Base-by-base conservation (phyloP, 805 yeast genomes). In the Yueomyces sinensis region DNA sequence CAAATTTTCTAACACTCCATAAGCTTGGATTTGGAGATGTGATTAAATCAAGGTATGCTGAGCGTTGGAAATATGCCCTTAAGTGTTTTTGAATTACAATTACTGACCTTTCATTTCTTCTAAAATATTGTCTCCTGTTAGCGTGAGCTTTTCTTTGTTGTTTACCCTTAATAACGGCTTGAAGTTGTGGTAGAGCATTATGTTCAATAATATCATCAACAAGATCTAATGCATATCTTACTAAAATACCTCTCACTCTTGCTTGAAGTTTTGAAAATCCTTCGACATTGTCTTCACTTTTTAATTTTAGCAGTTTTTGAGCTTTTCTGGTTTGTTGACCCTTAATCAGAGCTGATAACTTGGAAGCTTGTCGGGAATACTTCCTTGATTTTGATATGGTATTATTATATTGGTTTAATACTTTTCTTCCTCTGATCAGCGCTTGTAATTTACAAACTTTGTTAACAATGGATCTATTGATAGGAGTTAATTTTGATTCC, bases 21-120 rank as follows among this genome's bases (percentile, higher is more conserved):
- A 91, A 58, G 0, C 93, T 81, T 1, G 97, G 96, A 46, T 81
- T 77, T 27, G 68, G 70, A 53, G 71, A 74, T 9, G 71, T 68
- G 32, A 82, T 71, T 37, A 91, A 61, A 2, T 82, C 71, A 39
- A 69, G 70, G 56, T 83, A 91, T 1, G 94, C 91, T 24, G 63
- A 66, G 11, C 77, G 77, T 38, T 79, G 77, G 36, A 73, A 69
- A 43, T 68, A 64, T 23, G 84, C 76, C 37, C 86, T 70, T 37
- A 89, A 67, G 27, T 64, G 63, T 32, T 84, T 76, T 59, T 91
- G 98, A 14, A 87, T 71, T 46, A 65, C 70, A 40, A 83, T 63
- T 13, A 91, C 71, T 28, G 70, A 65, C n/a, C 64, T 67, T 28
- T 70, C 50, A 46, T 82, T 75, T 4, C 55, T 51, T 14, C 51